Base-by-base conservation (phyloP, 441 rosid genomes). In the Metrosideros polymorpha region DNA sequence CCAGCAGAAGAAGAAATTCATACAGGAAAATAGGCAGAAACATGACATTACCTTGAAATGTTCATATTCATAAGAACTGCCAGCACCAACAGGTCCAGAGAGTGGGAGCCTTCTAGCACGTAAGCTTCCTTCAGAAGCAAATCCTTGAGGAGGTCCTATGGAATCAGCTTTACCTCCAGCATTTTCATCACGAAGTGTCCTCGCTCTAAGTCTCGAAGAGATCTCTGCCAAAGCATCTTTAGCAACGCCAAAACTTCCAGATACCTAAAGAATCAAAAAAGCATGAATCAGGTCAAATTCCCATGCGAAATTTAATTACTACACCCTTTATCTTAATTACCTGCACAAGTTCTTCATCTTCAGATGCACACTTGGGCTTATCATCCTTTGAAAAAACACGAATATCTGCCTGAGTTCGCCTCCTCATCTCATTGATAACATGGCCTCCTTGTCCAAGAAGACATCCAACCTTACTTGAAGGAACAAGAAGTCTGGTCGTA, bases 261-360 rank as follows among this genome's bases (percentile, higher is more conserved):
- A 92, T 89, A 92, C 87, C 95, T 93, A 88, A 89, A 89, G 85
- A 84, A 54, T 42, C 83, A 85, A 88, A 85, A 88, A 86, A 63
- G 84, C 82, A 85, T 42, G 57, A 76, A 86, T 84, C 87, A 63
- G 56, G 55, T 88, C 43, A 88, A 86, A 86, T 84, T 61, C 85
- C 49, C 59, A 85, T 19, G 79, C 15, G 4, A 66, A 27, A 19
- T 22, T 35, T 66, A 66, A 66, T 9, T 35, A 66, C 45, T 19
- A 66, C 27, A 66, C 45, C 47, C 45, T 22, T 66, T 35, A 83
- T 43, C 25, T 30, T 52, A 76, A 59, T 87, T 88, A 92, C 95
- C 93, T 93, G 95, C 84, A 94, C 93, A 89, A 94, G 93, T 89
- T 93, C 95, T 84, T 94, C 97, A 83, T 92, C 95, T 51, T 90